Conservation (phyloP, 495 filamentous ascomycete species). For the Durotheca rogersii region DNA sequence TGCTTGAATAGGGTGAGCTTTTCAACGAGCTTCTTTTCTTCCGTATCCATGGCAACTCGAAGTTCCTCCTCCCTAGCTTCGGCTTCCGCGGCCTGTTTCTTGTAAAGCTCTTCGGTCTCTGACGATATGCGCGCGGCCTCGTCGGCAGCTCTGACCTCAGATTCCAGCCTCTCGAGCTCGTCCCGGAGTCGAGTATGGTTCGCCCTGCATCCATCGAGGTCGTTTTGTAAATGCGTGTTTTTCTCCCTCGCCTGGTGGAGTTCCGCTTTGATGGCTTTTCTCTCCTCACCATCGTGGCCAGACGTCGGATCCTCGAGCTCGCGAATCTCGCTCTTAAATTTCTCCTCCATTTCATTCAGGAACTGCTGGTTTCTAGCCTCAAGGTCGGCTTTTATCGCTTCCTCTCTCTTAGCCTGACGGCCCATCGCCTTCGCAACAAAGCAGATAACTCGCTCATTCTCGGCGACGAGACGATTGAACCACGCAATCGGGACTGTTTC, state of each 20-base stretch:
- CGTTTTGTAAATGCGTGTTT: background rate
- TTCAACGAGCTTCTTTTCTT: too few relatives aligned
- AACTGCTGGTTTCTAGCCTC: too few relatives aligned
- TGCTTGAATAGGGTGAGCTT: too few relatives aligned
- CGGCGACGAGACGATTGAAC: slow-evolving; percentile 25
- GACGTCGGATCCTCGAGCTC: background rate
- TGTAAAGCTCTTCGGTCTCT: too few relatives aligned
- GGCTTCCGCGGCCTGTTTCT: too few relatives aligned
- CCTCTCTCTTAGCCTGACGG: background rate
- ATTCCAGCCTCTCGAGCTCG: too few relatives aligned
- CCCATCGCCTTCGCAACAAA: slow-evolving; percentile 5
- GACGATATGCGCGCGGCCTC: too few relatives aligned
- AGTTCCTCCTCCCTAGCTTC: too few relatives aligned
- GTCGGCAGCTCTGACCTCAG: too few relatives aligned
- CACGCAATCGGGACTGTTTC: slow-evolving; percentile 9
- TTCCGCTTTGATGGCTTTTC: background rate
- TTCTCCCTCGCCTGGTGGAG: background rate
- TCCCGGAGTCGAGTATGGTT: too few relatives aligned
- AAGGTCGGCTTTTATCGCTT: background rate
- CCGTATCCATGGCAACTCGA: background rate
- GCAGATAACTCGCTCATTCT: slow-evolving; percentile 12
- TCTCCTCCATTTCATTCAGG: too few relatives aligned
- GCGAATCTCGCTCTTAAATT: background rate
- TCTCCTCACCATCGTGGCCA: background rate
- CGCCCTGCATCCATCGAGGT: background rate